Evolutionary conservation across 192 early-diverging fungal genomes (phyloP).

Genomic region (Chytriomyces confervae): DNA sequence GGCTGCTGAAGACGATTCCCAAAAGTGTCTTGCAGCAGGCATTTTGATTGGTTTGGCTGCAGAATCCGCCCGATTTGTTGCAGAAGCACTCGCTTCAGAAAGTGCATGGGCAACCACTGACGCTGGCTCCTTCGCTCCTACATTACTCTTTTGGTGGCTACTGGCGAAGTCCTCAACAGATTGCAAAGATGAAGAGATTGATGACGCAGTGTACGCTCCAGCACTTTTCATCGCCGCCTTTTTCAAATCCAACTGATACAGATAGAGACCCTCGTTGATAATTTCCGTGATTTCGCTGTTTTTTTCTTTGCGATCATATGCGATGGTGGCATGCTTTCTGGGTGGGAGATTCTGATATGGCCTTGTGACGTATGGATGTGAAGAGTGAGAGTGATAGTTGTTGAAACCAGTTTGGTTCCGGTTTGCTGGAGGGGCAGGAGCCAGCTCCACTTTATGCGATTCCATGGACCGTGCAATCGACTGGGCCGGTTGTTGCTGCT

Average conservation of each 20-base stretch:
- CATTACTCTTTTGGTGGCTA: neutral
- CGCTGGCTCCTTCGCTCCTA: neutral
- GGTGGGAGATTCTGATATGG: conserved; percentile 51
- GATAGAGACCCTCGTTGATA: conserved; percentile 94
- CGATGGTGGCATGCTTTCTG: conserved; percentile 61
- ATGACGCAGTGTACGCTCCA: neutral
- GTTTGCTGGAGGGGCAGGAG: conserved; percentile 39
- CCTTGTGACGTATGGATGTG: conserved; percentile 12
- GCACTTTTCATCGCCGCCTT: conserved; percentile 5
- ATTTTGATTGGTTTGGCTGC: conserved; percentile 35
- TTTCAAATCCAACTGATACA: conserved; percentile 69
- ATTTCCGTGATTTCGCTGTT: conserved; percentile 87
- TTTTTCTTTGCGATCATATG: conserved; percentile 78
- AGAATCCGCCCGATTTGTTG: neutral
- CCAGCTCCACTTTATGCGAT: neutral
- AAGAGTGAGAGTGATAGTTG: conserved; percentile 36
- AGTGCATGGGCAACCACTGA: neutral
- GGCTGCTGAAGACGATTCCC: conserved; percentile 43
- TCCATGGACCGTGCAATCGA: neutral
- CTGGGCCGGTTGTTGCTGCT: conserved; percentile 35
- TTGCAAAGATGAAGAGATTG: neutral
- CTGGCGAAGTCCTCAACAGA: neutral
- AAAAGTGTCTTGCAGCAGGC: conserved; percentile 36
- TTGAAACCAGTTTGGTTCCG: conserved; percentile 67
- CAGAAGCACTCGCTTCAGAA: no score